Conservation (phyloP, 805 yeast species). For the Priceomyces haplophilus region DNA sequence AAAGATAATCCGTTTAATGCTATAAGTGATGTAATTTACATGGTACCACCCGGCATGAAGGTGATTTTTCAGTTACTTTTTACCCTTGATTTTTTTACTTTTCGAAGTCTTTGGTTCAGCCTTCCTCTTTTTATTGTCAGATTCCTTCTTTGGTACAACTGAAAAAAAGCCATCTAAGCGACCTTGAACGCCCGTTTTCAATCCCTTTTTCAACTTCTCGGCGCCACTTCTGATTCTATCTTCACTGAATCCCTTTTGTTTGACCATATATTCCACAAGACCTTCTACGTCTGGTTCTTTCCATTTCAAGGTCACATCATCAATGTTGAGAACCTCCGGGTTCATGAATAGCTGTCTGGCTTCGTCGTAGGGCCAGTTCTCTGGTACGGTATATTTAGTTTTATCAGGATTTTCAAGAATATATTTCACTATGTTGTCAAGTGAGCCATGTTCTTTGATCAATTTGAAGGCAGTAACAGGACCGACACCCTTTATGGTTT, state of each 20-base stretch:
- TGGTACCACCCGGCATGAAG: not conserved
- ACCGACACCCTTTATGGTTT: conserved; percentile 91
- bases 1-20: not conserved
- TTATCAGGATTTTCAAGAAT: conserved; percentile 53
- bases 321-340: conserved; percentile 73
- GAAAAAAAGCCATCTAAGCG: conserved; percentile 90
- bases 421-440: conserved; percentile 72
- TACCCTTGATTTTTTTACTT: conserved; percentile 25
- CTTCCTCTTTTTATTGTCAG: conserved; percentile 30
- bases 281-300: conserved; percentile 83
- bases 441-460: conserved; percentile 76
- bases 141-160: conserved; percentile 47
- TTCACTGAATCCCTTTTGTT: conserved; percentile 87
- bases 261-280: conserved; percentile 75
- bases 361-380: conserved; percentile 88
- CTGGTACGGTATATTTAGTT: conserved; percentile 80
- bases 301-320: conserved; percentile 77
- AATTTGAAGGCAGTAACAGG: conserved; percentile 91
- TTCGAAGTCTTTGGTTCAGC: conserved; percentile 26
- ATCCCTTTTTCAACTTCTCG: conserved; percentile 75
- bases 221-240: conserved; percentile 89
- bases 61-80: too few relatives aligned
- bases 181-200: conserved; percentile 85
- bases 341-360: conserved; percentile 79
- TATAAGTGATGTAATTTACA: not conserved